Conservation (phyloP, 1,139 yeast species). For the Diutina mesorugosa region DNA sequence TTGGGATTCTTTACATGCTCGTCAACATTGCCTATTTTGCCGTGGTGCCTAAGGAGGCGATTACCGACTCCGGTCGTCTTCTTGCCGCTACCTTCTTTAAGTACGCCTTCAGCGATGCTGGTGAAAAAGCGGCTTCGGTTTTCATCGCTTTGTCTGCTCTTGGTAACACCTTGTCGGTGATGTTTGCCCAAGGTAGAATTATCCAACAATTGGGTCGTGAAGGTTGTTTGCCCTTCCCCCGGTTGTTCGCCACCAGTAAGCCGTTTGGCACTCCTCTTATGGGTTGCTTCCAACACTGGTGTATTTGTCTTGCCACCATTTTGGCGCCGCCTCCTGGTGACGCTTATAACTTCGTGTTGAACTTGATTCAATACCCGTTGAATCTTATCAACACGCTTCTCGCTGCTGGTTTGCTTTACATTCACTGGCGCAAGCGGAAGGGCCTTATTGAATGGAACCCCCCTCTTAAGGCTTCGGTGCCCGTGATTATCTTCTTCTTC, state of each 20-base stretch:
- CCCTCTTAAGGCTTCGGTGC: conserved; percentile 55
- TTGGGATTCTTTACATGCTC: conserved; percentile 56
- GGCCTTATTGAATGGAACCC: conserved; percentile 59
- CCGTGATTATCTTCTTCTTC: conserved; percentile 52
- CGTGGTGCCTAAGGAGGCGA: conserved; percentile 36
- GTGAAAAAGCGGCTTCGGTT: conserved; percentile 35
- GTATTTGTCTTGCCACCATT: conserved; percentile 33
- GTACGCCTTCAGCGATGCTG: conserved; percentile 31
- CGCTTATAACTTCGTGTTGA: conserved; percentile 34
- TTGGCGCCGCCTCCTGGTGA: conserved; percentile 39
- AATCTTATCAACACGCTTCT: conserved; percentile 37
- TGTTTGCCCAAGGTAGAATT: conserved; percentile 38
- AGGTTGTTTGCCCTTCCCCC: conserved; percentile 33
- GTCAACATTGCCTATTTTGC: conserved; percentile 49
- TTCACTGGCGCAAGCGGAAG: conserved; percentile 33
- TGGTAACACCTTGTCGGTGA: conserved; percentile 36
- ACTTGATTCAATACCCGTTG: conserved; percentile 37
- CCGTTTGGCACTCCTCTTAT: conserved; percentile 34
- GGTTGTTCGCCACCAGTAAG: conserved; percentile 28
- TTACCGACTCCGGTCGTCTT: conserved; percentile 29
- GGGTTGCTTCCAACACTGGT: conserved; percentile 53
- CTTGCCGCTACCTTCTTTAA: conserved; percentile 34
- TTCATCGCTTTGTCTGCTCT: conserved; percentile 37
- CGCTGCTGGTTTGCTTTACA: conserved; percentile 27
- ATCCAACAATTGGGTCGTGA: conserved; percentile 37